Evolutionary conservation across 23 red algal genomes (phyloP), one percentile per base, ranked within the genome.

Genomic region (Pyropia haitanensis): DNA sequence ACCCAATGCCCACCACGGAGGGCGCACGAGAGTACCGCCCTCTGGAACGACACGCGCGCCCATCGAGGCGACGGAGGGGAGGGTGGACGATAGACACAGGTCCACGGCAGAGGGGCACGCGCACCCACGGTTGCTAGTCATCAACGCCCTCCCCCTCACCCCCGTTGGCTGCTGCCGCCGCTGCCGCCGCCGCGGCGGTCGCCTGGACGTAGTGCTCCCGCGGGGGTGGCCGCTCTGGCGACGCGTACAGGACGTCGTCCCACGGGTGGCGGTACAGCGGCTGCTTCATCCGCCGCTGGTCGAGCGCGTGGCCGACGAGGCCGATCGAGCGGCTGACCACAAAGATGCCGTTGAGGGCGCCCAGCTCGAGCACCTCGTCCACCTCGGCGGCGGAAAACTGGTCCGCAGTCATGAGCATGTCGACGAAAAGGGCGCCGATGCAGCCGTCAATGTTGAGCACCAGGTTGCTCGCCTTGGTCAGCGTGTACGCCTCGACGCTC

Each of bases 361-460:
- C 94, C 51, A 98, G 83, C 44, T 98, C 86, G 24, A 98, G 64
- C 62, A 91, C 78, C 65, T 87, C 80, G 56, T 81, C 70, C 4
- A 98, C 94, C 76, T 89, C 85, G 14, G 22, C 52, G 23, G 68
- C 66, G 55, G 51, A 58, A 58, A 75, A 89, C 21, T 75, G 63
- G 9, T 64, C 78, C 1, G 68, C 75, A 17, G 73, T 68, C 22
- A 30, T 50, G 25, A 95, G 76, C 70, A 95, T 81, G 58, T 98
- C 94, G 6, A 80, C 94, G 29, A 98, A 91, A 25, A 98, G 70
- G 7, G 85, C 80, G 12, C 94, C 94, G 53, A 98, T 98, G 14
- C 85, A 88, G 7, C 94, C 94, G 65, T 98, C 94, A 51, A 98
- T 98, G 52, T 98, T 98, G 7, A 98, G 67, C 20, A 98, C 94